Base-by-base conservation (phyloP, 2,329 filamentous ascomycete species). In the Lachnellula arida region DNA sequence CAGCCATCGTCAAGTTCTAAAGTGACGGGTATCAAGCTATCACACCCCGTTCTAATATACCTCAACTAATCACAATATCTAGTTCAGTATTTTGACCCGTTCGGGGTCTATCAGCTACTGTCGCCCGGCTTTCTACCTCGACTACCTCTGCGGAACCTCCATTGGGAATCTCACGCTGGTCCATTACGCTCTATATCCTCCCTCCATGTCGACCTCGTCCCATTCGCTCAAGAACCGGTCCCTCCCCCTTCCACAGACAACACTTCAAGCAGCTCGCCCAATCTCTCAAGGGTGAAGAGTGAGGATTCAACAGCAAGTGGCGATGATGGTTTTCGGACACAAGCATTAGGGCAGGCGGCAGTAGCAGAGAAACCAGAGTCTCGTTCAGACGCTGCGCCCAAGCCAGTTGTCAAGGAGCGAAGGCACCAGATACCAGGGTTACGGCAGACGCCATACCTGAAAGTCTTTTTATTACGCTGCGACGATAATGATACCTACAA, bases 401-500 rank as follows among this genome's bases (percentile, higher is more conserved):
- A 63, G 54, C 59, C 60, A 1, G 64, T 68, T 17, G 61, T 75
- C 35, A 81, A 81, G 61, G 80, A 82, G 60, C 83, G 93, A 48
- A 82, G 94, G 49, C 94, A 99, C 70, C 94, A 99, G 70, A 97
- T 99, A 53, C 94, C 94, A 1, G 95, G 94, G 3, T 75, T 99
- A 54, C 87, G 93, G 40, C 89, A 90, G 60, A 97, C 93, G 0
- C 91, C 95, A 0, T 99, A 99, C 71, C 78, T 99, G 57, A 97
- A 96, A 71, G 76, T 99, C 6, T 87, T 92, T 55, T 76, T 99
- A 2, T 80, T 99, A 52, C 84, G 92, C 67, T 97, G 94, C 74
- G 94, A 97, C 74, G 94, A 99, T 70, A 96, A 91, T 67, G 95
- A 99, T 48, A 85, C 85, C 8, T 99, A 99, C 78, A 97, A 96